Evolutionary conservation across 345 rosid species (phyloP).

Genomic region (Turnera subulata): DNA sequence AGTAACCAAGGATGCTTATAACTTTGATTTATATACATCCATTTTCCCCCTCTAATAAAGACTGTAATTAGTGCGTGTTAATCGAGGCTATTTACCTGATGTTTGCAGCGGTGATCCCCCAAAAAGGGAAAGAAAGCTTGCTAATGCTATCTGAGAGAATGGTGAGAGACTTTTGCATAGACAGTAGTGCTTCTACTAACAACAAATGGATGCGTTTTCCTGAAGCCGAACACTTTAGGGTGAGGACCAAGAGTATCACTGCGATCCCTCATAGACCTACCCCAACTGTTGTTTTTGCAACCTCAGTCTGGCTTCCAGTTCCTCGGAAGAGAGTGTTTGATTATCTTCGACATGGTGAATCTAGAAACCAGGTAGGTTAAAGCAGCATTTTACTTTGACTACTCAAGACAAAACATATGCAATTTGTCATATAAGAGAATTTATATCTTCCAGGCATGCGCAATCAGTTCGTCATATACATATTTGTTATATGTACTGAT

Average conservation of each 20-base stretch:
- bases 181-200: conserved; percentile 8
- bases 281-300: conserved; percentile 26
- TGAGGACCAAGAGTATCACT: conserved; percentile 12
- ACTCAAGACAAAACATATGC: too few species aligned
- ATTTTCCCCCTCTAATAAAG: neutral
- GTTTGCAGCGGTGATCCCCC: conserved; percentile 7
- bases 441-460: neutral
- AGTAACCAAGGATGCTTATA: too few species aligned
- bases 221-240: conserved; percentile 23
- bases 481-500: neutral
- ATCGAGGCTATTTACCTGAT: neutral
- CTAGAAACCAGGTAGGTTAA: conserved; percentile 36
- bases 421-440: too few species aligned
- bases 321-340: conserved; percentile 24
- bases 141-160: conserved; percentile 38
- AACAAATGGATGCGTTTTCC: conserved; percentile 35
- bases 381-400: neutral
- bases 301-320: conserved; percentile 28
- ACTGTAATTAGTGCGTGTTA: neutral
- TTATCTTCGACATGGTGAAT: conserved; percentile 20
- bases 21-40: too few species aligned
- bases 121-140: conserved; percentile 28
- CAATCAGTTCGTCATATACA: neutral
- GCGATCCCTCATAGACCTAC: conserved; percentile 6
- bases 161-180: conserved; percentile 30